Conservation (phyloP, 495 filamentous ascomycete species). For the Mycothermus thermophilus region DNA sequence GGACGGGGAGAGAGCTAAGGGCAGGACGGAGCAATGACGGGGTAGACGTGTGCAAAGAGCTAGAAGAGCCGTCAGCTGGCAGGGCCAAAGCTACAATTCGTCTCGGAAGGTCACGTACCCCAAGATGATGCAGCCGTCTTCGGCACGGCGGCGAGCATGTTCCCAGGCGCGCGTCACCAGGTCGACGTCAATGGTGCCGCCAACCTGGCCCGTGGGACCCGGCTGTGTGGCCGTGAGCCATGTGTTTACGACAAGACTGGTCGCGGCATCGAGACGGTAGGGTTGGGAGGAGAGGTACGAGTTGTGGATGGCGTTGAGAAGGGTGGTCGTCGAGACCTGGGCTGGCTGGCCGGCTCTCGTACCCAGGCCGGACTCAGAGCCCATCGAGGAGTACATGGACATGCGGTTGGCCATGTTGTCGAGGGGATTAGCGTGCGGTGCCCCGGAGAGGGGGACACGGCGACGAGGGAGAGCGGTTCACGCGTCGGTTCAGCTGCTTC, state of each 20-base stretch:
- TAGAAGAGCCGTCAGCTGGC: too few relatives aligned
- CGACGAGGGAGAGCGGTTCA: too few relatives aligned
- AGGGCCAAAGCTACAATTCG: neutral
- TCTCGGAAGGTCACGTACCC: conserved; percentile 41
- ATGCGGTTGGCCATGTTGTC: conserved; percentile 62
- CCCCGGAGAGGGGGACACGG: conserved; percentile 25
- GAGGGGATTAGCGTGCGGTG: conserved; percentile 9
- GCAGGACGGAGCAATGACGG: conserved; percentile 77
- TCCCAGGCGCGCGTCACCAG: conserved; percentile 84
- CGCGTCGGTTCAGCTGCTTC: neutral
- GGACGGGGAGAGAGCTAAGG: conserved; percentile 61
- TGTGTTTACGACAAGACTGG: conserved; percentile 88
- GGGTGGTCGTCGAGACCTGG: conserved; percentile 81
- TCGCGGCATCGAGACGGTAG: conserved; percentile 77
- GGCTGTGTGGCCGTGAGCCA: conserved; percentile 67
- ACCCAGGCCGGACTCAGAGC: conserved; percentile 43
- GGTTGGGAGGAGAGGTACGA: conserved; percentile 70
- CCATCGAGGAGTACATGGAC: conserved; percentile 75
- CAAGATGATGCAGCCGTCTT: conserved; percentile 87
- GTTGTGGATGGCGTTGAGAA: conserved; percentile 84
- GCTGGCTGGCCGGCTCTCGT: conserved; percentile 51
- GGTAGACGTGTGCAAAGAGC: conserved; percentile 75
- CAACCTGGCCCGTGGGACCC: conserved; percentile 49
- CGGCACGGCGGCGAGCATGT: conserved; percentile 84
- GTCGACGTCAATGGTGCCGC: conserved; percentile 67